Percentiles rank a stretch among this genome's conserved stretches.
These are phyloP conservation scores for Aspergillaceae sp. DNA, from an alignment of 2,329 filamentous ascomycete genomes.

Conservation along the genomic window DNA sequence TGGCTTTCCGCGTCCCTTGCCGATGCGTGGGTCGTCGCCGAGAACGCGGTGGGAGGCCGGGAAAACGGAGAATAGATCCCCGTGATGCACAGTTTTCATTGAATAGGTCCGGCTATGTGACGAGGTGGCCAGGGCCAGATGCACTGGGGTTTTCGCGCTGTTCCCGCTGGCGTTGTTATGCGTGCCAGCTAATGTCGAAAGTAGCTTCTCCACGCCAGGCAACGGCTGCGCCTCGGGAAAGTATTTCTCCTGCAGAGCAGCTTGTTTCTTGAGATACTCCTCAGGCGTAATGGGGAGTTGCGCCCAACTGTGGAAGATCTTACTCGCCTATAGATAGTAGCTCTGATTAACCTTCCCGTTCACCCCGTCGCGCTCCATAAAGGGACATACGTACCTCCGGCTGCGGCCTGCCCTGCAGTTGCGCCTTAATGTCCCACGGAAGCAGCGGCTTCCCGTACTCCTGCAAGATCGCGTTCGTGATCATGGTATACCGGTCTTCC, in stretches of 20 bases:
- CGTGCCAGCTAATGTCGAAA: constrained; percentile 38
- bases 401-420: constrained; percentile 61
- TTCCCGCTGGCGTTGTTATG: constrained; percentile 15
- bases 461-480: constrained; percentile 72
- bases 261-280: constrained; percentile 55
- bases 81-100: constrained; percentile 60
- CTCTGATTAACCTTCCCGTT: no score
- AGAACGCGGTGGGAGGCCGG: constrained; percentile 62
- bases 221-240: constrained; percentile 71
- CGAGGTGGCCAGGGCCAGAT: constrained; percentile 81
- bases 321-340: constrained; percentile 37
- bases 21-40: constrained; percentile 75
- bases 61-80: constrained; percentile 51
- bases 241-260: constrained; percentile 56
- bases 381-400: constrained; percentile 36
- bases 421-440: constrained; percentile 93
- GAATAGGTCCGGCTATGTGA: constrained; percentile 63
- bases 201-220: constrained; percentile 64
- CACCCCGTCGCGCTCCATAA: background rate
- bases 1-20: constrained; percentile 77
- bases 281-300: constrained; percentile 66
- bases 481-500: constrained; percentile 78
- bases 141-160: constrained; percentile 41
- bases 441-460: constrained; percentile 64
- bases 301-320: constrained; percentile 72